These are phyloP conservation scores for Pythium oligandrum DNA, from an alignment of 352 stramenopile genomes.

Conservation along the genomic window DNA sequence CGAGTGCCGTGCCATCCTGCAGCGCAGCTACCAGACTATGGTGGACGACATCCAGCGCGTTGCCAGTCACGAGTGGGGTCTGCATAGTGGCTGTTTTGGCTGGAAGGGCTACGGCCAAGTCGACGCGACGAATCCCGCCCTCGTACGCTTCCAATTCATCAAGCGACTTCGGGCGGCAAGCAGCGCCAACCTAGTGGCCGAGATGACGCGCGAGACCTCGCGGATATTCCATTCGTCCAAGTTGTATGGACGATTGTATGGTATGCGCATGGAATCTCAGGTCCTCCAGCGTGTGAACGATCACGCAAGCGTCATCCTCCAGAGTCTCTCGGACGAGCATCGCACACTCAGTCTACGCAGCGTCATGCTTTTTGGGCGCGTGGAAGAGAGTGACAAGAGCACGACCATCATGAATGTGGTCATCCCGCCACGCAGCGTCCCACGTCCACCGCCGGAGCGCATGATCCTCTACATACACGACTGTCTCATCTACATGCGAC, in stretches of 20 bases:
- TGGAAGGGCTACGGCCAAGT: slow-evolving; percentile 7
- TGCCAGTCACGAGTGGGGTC: slow-evolving; percentile 2
- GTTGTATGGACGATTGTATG: slow-evolving; percentile 36
- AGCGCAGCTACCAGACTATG: slow-evolving; percentile 4
- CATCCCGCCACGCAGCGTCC: slow-evolving; percentile 1
- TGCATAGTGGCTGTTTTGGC: slow-evolving; percentile 3
- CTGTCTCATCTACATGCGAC: slow-evolving; percentile 9
- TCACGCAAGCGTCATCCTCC: slow-evolving; percentile 32
- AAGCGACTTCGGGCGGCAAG: slow-evolving; percentile 4
- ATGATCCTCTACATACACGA: slow-evolving; percentile 4
- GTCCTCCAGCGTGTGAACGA: slow-evolving; percentile 36
- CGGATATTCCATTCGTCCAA: slow-evolving; percentile 30
- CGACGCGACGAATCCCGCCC: slow-evolving; percentile 2
- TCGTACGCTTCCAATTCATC: slow-evolving; percentile 6
- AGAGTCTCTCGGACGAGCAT: slow-evolving; percentile 33
- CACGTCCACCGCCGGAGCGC: background rate
- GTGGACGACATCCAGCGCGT: slow-evolving; percentile 1
- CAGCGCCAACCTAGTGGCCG: slow-evolving; percentile 6
- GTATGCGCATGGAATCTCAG: slow-evolving; percentile 29
- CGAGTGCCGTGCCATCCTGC: slow-evolving; percentile 5
- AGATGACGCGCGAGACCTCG: slow-evolving; percentile 28
- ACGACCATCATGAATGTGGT: slow-evolving; percentile 8
- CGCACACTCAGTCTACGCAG: slow-evolving; percentile 7
- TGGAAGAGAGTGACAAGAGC: slow-evolving; percentile 1
- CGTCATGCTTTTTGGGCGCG: slow-evolving; percentile 5